A percentile compares a stretch with the other conserved stretches of the same genome.
These are phyloP conservation scores for Curvularia spicifera DNA, from an alignment of 2,329 filamentous ascomycete species.

Conservation along the genomic window DNA sequence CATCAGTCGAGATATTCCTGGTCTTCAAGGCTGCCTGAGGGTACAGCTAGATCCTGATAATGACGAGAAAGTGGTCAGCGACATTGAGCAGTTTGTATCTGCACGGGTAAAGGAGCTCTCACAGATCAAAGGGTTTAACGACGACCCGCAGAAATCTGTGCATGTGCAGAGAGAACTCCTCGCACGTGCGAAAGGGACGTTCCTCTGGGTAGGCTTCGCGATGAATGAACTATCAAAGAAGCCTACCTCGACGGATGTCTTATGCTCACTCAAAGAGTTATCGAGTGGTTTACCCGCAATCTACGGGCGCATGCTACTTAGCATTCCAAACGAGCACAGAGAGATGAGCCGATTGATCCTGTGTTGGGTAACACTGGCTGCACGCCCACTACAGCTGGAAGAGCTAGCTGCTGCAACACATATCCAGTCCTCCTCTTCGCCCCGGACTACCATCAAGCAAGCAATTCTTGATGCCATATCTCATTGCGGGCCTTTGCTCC, in stretches of 20 bases:
- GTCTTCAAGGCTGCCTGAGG: slow-evolving; percentile 11
- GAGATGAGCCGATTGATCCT: slow-evolving; percentile 25
- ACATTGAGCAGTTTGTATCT: slow-evolving; percentile 37
- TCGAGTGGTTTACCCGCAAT: slow-evolving; percentile 34
- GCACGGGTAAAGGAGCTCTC: slow-evolving; percentile 29
- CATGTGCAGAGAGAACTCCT: slow-evolving; percentile 24
- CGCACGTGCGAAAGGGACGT: slow-evolving; percentile 39
- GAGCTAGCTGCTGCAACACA: not conserved
- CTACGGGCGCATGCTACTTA: slow-evolving; percentile 38
- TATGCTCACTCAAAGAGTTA: slow-evolving; percentile 21
- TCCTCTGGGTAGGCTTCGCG: slow-evolving; percentile 45
- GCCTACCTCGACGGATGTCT: slow-evolving; percentile 14
- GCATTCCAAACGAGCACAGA: slow-evolving; percentile 25
- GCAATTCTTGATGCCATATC: not conserved
- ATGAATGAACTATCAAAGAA: slow-evolving; percentile 25
- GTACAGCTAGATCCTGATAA: slow-evolving; percentile 37
- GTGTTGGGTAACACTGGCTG: not conserved
- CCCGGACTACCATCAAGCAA: not conserved
- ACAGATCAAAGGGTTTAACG: slow-evolving; percentile 13
- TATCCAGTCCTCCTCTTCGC: not conserved
- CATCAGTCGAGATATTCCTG: not conserved
- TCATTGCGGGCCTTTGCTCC: slow-evolving; percentile 23
- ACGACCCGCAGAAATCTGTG: slow-evolving; percentile 4
- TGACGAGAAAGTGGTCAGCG: slow-evolving; percentile 23
- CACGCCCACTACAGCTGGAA: not conserved